These are phyloP conservation scores for Neofusicoccum cordaticola DNA, from an alignment of 2,329 filamentous ascomycete species.

Conservation along the genomic window DNA sequence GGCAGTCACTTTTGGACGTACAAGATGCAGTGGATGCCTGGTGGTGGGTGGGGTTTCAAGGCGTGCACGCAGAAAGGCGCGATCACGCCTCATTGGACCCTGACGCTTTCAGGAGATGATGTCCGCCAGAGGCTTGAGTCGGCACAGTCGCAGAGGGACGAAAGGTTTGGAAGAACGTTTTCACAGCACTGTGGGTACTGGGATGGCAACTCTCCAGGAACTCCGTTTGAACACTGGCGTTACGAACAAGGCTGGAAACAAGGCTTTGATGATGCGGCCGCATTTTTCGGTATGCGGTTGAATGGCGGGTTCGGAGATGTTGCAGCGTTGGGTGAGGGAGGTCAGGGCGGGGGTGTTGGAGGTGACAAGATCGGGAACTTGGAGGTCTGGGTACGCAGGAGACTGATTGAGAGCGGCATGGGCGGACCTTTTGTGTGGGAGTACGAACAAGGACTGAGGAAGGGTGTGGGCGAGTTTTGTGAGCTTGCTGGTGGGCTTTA, in stretches of 20 bases:
- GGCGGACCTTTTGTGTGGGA: conserved; percentile 50
- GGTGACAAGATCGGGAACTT: conserved; percentile 56
- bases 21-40: conserved; percentile 61
- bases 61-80: conserved; percentile 49
- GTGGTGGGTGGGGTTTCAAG: conserved; percentile 60
- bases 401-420: conserved; percentile 52
- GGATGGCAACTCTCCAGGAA: conserved; percentile 44
- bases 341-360: conserved; percentile 31
- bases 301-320: conserved; percentile 18
- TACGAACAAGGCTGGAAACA: conserved; percentile 56
- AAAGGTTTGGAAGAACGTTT: conserved; percentile 35
- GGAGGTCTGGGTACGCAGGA: conserved; percentile 58
- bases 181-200: conserved; percentile 51
- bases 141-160: conserved; percentile 41
- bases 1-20: conserved; percentile 61
- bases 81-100: conserved; percentile 40
- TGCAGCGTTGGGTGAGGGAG: conserved; percentile 20
- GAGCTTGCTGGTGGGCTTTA: conserved; percentile 9
- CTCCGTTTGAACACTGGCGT: conserved; percentile 52
- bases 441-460: conserved; percentile 50
- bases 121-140: conserved; percentile 36
- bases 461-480: conserved; percentile 44
- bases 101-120: conserved; percentile 38
- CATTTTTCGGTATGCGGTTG: conserved; percentile 49
- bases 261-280: conserved; percentile 54